Evolutionary conservation across 2,329 filamentous ascomycete genomes (phyloP), one percentile per base, ranked within the genome.

Genomic region (Fusarium poae): DNA sequence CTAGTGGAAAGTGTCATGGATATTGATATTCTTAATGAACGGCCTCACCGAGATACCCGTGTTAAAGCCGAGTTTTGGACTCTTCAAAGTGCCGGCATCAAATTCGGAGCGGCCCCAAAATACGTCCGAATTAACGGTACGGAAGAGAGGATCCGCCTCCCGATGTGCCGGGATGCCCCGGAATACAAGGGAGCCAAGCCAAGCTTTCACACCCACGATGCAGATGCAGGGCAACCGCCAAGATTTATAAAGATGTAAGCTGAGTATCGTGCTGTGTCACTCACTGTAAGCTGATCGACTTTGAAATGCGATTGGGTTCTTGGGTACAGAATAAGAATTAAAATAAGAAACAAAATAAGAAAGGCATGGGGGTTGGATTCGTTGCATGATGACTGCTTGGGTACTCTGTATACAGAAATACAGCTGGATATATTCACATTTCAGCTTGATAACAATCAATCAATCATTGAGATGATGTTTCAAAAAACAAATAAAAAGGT

Each of bases 111-210:
- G 39, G 65, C 34, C 39, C 45, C 45, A 63, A 45, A 65, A 52
- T 35, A 43, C 62, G 48, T 40, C 65, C 57, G 57, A 70, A 52
- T 51, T 32, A 43, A 68, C 53, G 66, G 62, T 51, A 58, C 66
- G 66, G 66, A 65, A 70, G 43, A 40, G 16, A 55, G 57, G 44
- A 62, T 55, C 66, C 66, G 67, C 51, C 35, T 40, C 42, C 66
- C 62, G 65, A n/a, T 49, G 25, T 35, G 20, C 63, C 62, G 63
- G 67, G 67, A 63, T 70, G 57, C 67, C 62, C 67, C 66, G 66
- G 66, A 63, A 49, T 51, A 65, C 20, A 58, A 21, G 42, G 45
- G 25, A 18, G 25, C 7, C 25, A 12, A 53, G 42, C 42, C 35
- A 65, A 60, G 48, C 54, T 46, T 60, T 60, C 16, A 40, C 34